Evolutionary conservation across 345 rosid species (phyloP), one percentile per base, ranked within the genome.

Genomic region (Arabidopsis arenosa): DNA sequence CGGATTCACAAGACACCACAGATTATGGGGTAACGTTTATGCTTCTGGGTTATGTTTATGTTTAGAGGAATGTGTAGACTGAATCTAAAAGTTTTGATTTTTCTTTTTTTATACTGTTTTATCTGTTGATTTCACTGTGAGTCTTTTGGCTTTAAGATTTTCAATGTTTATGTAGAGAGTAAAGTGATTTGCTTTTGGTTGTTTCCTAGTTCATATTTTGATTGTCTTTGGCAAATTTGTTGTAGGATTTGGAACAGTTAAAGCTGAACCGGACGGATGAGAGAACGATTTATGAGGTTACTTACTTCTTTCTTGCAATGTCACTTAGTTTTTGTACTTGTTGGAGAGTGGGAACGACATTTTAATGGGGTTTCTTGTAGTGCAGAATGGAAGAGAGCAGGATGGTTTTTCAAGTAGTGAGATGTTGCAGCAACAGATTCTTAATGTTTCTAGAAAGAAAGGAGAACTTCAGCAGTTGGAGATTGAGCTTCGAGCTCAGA

Each of bases 281-380:
- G 85, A 85, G 88, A 80, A 93, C 88, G 14, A 86, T 86, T 69
- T 86, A 84, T 53, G 97, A 87, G 92, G 97, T 93, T 80, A 79
- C 59, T 12, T 18, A 33, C 56, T 45, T 70, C 8, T 37, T 1
- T 48, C 35, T 49, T 66, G 35, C 33, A 21, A 67, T 36, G 72
- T 7, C 10, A 14, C 10, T 53, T 63, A 23, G 3, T 36, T 66
- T 4, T 48, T 17, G 5, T 15, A 66, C 28, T 40, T 68, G 4
- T 21, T 40, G 59, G 35, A 67, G 56, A 33, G 7, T 17, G 64
- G 52, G 14, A 37, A 21, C 7, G 3, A 60, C 33, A 9, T 17
- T 9, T 30, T 63, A 47, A 75, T 56, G 35, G 45, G 10, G 78
- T 55, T 85, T 68, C 40, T 79, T 80, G 83, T 83, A 76, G 82